A percentile compares a stretch with the other conserved stretches of the same genome.
Conservation (phyloP, 2,329 filamentous ascomycete genomes). For the Fusarium duplospermum region DNA sequence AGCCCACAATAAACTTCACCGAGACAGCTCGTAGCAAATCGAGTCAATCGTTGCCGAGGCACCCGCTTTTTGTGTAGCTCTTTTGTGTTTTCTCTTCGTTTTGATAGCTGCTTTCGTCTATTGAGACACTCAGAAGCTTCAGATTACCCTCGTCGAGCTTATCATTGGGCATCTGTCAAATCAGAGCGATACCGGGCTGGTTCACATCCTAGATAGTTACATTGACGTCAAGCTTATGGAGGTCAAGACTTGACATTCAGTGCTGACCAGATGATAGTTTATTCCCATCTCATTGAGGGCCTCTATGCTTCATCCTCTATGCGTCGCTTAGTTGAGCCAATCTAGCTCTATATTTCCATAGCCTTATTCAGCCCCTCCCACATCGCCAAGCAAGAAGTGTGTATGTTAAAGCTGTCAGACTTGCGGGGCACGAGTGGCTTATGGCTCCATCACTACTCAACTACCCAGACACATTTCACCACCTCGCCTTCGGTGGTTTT, state of each 20-base stretch:
- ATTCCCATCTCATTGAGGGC: neutral
- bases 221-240: neutral
- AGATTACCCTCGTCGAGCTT: neutral
- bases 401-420: neutral
- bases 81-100: neutral
- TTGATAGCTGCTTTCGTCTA: neutral
- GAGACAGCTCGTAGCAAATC: neutral
- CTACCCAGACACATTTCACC: neutral
- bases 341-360: neutral
- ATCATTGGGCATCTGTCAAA: neutral
- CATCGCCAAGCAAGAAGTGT: neutral
- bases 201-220: neutral
- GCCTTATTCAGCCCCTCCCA: neutral
- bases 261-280: neutral
- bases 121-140: neutral
- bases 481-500: neutral
- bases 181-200: neutral
- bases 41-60: neutral
- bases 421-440: neutral
- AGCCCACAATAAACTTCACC: constrained; percentile 13
- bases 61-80: neutral
- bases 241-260: too few relatives aligned
- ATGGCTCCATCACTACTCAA: neutral
- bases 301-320: neutral
- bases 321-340: neutral